Conservation (phyloP, 768 basidiomycete species). For the Xerocomus brunneocitrinus region DNA sequence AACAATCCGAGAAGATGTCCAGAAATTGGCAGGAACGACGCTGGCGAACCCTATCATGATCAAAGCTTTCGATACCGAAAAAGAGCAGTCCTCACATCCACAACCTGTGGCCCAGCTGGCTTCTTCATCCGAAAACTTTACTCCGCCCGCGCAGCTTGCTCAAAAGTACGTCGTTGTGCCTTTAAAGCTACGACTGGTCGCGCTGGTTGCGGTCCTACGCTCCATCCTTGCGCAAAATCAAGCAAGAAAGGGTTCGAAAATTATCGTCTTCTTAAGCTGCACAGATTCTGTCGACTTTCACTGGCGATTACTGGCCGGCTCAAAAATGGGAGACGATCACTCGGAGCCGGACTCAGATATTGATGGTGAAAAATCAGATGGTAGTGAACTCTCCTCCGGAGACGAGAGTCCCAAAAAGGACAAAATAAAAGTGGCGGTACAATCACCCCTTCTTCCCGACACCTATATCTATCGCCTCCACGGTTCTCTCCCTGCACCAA, state of each 20-base stretch:
- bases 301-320: slow-evolving; percentile 76
- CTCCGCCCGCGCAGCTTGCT: slow-evolving; percentile 87
- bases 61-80: slow-evolving; percentile 60
- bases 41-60: slow-evolving; percentile 78
- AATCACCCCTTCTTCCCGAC: slow-evolving; percentile 75
- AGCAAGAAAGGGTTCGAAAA: slow-evolving; percentile 53
- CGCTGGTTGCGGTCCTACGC: slow-evolving; percentile 81
- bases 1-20: slow-evolving; percentile 92
- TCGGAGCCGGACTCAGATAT: slow-evolving; percentile 21
- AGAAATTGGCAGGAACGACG: slow-evolving; percentile 83
- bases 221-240: slow-evolving; percentile 65
- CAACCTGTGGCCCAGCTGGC: slow-evolving; percentile 14
- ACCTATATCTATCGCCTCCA: slow-evolving; percentile 86
- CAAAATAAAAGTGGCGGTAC: slow-evolving; percentile 47
- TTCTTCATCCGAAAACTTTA: slow-evolving; percentile 57
- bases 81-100: slow-evolving; percentile 10
- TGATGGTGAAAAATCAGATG: slow-evolving; percentile 24
- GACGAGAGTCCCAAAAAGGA: slow-evolving; percentile 25
- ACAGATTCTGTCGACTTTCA: slow-evolving; percentile 98
- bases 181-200: slow-evolving; percentile 89
- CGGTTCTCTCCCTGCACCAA: slow-evolving; percentile 80
- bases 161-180: slow-evolving; percentile 91
- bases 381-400: slow-evolving; percentile 22
- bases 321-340: slow-evolving; percentile 53
- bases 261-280: slow-evolving; percentile 95